phyloP scores from a whole-genome alignment of 1,284 basidiomycete species.

The Naganishia sp. region DNA sequence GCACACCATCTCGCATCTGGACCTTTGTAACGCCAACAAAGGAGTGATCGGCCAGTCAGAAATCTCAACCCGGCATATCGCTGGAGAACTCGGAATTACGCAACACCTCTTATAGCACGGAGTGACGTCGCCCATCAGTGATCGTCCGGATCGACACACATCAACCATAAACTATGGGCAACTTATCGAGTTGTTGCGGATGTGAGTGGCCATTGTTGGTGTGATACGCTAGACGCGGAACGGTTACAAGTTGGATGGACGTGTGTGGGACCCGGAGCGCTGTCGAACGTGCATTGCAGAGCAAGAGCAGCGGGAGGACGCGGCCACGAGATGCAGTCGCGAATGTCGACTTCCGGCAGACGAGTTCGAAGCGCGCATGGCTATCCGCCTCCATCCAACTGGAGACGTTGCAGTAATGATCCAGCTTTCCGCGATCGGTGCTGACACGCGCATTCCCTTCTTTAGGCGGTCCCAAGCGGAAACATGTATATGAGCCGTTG shows the following conservation, averaged over 20 bases:
- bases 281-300: neutral
- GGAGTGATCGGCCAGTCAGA: neutral
- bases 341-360: too few relatives aligned
- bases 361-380: too few relatives aligned
- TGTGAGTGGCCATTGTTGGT: conserved; percentile 19
- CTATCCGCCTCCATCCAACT: too few relatives aligned
- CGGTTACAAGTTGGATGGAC: neutral
- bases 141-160: conserved; percentile 1
- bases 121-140: conserved; percentile 8
- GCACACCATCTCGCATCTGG: neutral
- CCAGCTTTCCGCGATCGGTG: neutral
- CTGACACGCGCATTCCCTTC: conserved; percentile 1
- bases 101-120: neutral
- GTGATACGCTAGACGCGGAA: neutral
- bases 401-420: neutral
- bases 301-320: neutral
- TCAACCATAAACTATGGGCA: conserved; percentile 24
- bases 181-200: conserved; percentile 32
- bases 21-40: neutral
- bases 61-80: too few relatives aligned
- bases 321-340: neutral
- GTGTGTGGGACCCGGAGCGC: neutral
- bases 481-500: conserved; percentile 83
- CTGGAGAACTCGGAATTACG: too few relatives aligned
- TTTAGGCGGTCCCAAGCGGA: conserved; percentile 38